These are phyloP conservation scores for Pseudocercospora macadamiae DNA, from an alignment of 2,329 filamentous ascomycete genomes.

Conservation along the genomic window DNA sequence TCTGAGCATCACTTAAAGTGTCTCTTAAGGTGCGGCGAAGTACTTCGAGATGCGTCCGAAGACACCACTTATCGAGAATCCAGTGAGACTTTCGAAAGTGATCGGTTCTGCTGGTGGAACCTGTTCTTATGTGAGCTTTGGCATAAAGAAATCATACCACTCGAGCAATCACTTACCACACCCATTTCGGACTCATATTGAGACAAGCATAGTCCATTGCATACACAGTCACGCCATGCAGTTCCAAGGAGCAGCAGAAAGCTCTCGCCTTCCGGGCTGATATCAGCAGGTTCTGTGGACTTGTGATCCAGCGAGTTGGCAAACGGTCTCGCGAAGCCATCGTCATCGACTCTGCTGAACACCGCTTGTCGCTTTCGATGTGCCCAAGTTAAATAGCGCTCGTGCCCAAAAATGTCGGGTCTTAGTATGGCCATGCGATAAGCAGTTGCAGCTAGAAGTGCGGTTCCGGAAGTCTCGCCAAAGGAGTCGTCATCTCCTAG, in stretches of 20 bases:
- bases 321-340: constrained; percentile 46
- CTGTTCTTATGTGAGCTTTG: too few species aligned
- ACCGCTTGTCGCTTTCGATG: constrained; percentile 45
- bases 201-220: constrained; percentile 24
- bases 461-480: constrained; percentile 54
- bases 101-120: not conserved
- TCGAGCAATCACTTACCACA: too few species aligned
- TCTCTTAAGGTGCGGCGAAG: not conserved
- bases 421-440: constrained; percentile 51
- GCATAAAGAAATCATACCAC: too few species aligned
- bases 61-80: not conserved
- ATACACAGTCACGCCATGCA: constrained; percentile 47
- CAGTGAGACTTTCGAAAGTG: not conserved
- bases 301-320: constrained; percentile 47
- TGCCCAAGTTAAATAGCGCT: constrained; percentile 49
- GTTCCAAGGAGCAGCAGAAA: constrained; percentile 50
- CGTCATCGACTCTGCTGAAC: constrained; percentile 38
- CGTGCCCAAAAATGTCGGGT: constrained; percentile 39
- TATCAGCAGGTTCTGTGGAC: constrained; percentile 26
- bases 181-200: constrained; percentile 6
- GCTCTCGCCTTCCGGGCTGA: constrained; percentile 48
- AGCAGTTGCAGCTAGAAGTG: constrained; percentile 48
- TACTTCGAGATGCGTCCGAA: not conserved
- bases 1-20: not conserved
- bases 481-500: constrained; percentile 44